Evolutionary conservation across 2,329 filamentous ascomycete genomes (phyloP).

Genomic region (Tolypocladium tropicale): DNA sequence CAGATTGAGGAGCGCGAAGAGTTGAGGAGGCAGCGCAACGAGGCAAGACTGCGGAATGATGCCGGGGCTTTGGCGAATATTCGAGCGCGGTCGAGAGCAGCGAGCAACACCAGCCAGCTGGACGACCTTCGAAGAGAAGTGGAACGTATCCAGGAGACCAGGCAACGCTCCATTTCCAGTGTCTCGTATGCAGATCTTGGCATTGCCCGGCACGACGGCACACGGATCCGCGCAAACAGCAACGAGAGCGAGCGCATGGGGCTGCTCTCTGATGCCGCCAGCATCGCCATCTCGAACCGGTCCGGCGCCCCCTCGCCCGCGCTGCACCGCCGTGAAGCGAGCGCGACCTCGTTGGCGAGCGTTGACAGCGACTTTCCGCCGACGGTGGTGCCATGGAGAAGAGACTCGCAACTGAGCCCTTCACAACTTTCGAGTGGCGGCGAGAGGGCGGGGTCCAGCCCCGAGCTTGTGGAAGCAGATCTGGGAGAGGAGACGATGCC

Average conservation of each 20-base stretch:
- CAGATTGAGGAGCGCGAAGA: conserved; percentile 71
- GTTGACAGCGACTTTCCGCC: conserved; percentile 37
- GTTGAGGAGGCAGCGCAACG: conserved; percentile 55
- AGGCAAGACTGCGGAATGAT: conserved; percentile 65
- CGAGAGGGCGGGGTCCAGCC: conserved; percentile 36
- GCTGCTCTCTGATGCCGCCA: conserved; percentile 61
- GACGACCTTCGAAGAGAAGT: conserved; percentile 49
- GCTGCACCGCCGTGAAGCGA: conserved; percentile 34
- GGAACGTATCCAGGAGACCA: conserved; percentile 44
- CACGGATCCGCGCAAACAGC: conserved; percentile 62
- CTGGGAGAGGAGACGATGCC: conserved; percentile 36
- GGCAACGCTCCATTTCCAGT: conserved; percentile 60
- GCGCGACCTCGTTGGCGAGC: conserved; percentile 46
- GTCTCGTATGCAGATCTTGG: conserved; percentile 71
- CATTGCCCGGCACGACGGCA: conserved; percentile 67
- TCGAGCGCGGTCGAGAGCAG: conserved; percentile 42
- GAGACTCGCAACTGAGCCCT: conserved; percentile 33
- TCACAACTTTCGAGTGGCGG: conserved; percentile 20
- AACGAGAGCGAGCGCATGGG: conserved; percentile 63
- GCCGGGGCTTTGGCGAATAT: conserved; percentile 56
- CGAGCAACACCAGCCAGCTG: conserved; percentile 40
- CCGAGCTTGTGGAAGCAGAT: conserved; percentile 42
- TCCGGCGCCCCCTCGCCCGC: conserved; percentile 19
- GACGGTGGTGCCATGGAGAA: conserved; percentile 23
- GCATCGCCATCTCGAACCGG: conserved; percentile 36